These are phyloP conservation scores for Gossypium schwendimanii DNA, from an alignment of 441 rosid genomes.

Conservation along the genomic window DNA sequence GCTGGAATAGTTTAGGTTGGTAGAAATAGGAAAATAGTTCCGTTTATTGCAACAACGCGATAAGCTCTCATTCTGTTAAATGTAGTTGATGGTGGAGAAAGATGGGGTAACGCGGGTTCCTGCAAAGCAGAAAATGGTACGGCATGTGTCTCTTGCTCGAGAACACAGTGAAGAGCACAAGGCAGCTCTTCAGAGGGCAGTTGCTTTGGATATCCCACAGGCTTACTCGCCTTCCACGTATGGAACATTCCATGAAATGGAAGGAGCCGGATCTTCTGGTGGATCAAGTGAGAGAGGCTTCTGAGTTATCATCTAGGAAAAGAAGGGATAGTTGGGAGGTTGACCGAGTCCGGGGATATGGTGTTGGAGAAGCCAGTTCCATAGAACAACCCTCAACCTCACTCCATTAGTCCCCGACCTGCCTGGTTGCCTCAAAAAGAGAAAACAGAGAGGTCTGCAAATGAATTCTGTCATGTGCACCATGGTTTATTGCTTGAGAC, in stretches of 20 bases:
- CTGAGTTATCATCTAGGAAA: constrained; percentile 38
- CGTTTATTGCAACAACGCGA: not conserved
- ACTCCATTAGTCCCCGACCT: not conserved
- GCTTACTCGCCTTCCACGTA: constrained; percentile 52
- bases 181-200: constrained; percentile 72
- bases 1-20: not conserved
- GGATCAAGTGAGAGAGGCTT: constrained; percentile 29
- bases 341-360: constrained; percentile 39
- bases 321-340: constrained; percentile 52
- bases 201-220: constrained; percentile 50
- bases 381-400: not conserved
- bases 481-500: not conserved
- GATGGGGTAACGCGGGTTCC: constrained; percentile 70
- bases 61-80: not conserved
- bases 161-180: constrained; percentile 71
- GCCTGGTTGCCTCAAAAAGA: not conserved
- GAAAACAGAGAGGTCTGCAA: not conserved
- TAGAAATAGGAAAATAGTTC: not conserved
- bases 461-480: constrained; percentile 15
- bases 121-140: constrained; percentile 63
- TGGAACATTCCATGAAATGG: constrained; percentile 66
- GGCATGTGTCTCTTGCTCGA: constrained; percentile 50
- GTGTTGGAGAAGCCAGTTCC: constrained; percentile 31
- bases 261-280: constrained; percentile 44
- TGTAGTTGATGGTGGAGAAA: constrained; percentile 68